Evolutionary conservation across 371 early-diverging fungal species (phyloP).

Genomic region (Syncephalastrum monosporum): DNA sequence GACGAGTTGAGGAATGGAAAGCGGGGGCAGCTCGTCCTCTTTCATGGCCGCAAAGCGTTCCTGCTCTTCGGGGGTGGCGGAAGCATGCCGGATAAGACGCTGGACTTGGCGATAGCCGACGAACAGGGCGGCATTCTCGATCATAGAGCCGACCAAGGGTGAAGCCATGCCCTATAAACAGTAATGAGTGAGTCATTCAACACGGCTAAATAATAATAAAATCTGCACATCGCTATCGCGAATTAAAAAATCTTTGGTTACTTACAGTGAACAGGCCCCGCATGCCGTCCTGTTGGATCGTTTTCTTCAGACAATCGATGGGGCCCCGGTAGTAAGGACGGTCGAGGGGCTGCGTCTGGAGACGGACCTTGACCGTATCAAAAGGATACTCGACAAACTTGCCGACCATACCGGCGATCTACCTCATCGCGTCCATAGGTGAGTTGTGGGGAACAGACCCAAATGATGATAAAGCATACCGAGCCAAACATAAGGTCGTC

Average conservation of each 20-base stretch:
- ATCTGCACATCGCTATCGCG: background rate
- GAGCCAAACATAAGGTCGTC: conserved; percentile 26
- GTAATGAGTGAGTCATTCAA: background rate
- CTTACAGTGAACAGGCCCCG: conserved; percentile 78
- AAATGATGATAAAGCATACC: conserved; percentile 9
- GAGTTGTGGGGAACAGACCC: background rate
- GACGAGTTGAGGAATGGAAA: conserved; percentile 71
- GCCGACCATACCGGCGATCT: conserved; percentile 87
- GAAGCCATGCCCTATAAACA: conserved; percentile 78
- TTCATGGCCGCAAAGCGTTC: conserved; percentile 15
- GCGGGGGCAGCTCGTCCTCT: conserved; percentile 35
- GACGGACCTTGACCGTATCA: conserved; percentile 95
- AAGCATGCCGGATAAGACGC: conserved; percentile 54
- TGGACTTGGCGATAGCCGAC: conserved; percentile 86
- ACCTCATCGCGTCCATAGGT: background rate
- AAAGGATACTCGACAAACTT: conserved; percentile 96
- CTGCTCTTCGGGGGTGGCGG: conserved; percentile 24
- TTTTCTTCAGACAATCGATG: conserved; percentile 77
- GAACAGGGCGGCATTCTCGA: conserved; percentile 93
- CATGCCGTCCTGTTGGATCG: conserved; percentile 72
- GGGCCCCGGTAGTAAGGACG: conserved; percentile 77
- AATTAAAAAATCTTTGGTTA: background rate
- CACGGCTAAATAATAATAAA: background rate
- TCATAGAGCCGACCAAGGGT: conserved; percentile 91
- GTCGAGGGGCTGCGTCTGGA: conserved; percentile 84